Base-by-base conservation (phyloP, 1,284 basidiomycete species). In the Ustilago loliicola region DNA sequence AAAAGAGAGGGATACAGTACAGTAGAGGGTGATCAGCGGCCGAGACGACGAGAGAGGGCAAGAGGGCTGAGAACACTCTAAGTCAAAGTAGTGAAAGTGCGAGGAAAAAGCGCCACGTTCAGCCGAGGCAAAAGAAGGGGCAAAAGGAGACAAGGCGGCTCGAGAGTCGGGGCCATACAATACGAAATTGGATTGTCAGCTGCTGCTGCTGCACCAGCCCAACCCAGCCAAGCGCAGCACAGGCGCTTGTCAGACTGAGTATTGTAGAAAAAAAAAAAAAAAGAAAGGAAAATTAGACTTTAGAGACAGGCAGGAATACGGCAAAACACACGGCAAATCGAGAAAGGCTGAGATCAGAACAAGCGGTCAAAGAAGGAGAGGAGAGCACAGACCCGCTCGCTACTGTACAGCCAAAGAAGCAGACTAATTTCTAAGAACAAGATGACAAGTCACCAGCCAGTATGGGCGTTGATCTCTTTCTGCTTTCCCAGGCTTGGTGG, bases 81-180 rank as follows among this genome's bases (percentile, higher is more conserved):
- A 34, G 48, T 29, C 13, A 13, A 32, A 30, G 25, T 32, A n/a
- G 9, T 19, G 29, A n/a, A n/a, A 21, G 51, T 6, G 27, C 17
- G 30, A 53, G 48, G 17, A 51, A 51, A 53, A 53, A 53, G 51
- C 51, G 51, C 29, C 51, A 53, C 51, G 51, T 53, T 53, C 51
- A 53, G 51, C 19, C 30, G 17, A 53, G 11, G n/a, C 42, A 45
- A 45, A 21, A 11, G 42, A 21, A 29, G 48, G 21, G 42, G n/a
- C 42, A 17, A 45, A 45, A 9, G 15, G 42, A 23, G 51, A 53
- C n/a, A 36, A 34, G 19, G 51, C 34, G 51, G 30, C 32, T 32
- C 30, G 50, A 52, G 50, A 52, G 50, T 32, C 32, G 51, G 51
- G 51, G 51, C 51, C 30, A 52, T 3, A 8, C 23, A 6, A 17